Evolutionary conservation across 345 rosid genomes (phyloP).

Genomic region (Crucihimalaya himalaica): DNA sequence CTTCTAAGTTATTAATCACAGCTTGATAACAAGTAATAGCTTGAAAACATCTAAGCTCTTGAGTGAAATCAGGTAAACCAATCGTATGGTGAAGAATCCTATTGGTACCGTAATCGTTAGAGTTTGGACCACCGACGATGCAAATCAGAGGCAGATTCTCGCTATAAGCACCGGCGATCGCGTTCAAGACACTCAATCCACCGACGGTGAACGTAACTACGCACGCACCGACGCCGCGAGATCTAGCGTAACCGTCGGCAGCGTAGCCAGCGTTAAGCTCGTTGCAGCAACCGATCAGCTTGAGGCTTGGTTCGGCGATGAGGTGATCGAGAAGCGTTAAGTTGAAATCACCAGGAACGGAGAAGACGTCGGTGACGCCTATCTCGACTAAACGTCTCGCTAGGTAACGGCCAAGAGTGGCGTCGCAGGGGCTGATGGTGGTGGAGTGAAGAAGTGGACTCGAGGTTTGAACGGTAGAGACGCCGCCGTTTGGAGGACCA

Average conservation of each 20-base stretch:
- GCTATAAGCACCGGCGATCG: slow-evolving; percentile 68
- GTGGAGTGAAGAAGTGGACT: slow-evolving; percentile 21
- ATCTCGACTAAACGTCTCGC: slow-evolving; percentile 62
- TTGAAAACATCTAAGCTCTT: slow-evolving; percentile 63
- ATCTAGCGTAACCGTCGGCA: slow-evolving; percentile 70
- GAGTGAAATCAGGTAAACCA: slow-evolving; percentile 62
- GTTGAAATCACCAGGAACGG: slow-evolving; percentile 78
- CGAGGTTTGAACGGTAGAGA: slow-evolving; percentile 35
- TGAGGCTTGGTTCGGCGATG: slow-evolving; percentile 62
- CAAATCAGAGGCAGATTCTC: slow-evolving; percentile 64
- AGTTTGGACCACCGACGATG: slow-evolving; percentile 68
- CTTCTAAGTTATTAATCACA: slow-evolving; percentile 59
- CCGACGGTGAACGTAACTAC: slow-evolving; percentile 77
- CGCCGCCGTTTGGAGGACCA: slow-evolving; percentile 37
- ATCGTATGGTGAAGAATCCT: slow-evolving; percentile 67
- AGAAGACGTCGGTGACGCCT: slow-evolving; percentile 63
- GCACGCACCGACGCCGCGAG: slow-evolving; percentile 71
- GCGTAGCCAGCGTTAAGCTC: slow-evolving; percentile 79
- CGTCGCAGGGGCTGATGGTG: slow-evolving; percentile 36
- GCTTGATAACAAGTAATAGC: slow-evolving; percentile 64
- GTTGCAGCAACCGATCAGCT: slow-evolving; percentile 66
- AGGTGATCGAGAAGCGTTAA: slow-evolving; percentile 69
- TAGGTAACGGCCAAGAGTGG: slow-evolving; percentile 67
- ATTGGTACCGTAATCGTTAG: slow-evolving; percentile 65
- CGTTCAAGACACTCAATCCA: slow-evolving; percentile 59